Percentiles rank a stretch among this genome's conserved stretches.
phyloP scores from a whole-genome alignment of 352 stramenopile genomes.

The Phytophthora rubi region DNA sequence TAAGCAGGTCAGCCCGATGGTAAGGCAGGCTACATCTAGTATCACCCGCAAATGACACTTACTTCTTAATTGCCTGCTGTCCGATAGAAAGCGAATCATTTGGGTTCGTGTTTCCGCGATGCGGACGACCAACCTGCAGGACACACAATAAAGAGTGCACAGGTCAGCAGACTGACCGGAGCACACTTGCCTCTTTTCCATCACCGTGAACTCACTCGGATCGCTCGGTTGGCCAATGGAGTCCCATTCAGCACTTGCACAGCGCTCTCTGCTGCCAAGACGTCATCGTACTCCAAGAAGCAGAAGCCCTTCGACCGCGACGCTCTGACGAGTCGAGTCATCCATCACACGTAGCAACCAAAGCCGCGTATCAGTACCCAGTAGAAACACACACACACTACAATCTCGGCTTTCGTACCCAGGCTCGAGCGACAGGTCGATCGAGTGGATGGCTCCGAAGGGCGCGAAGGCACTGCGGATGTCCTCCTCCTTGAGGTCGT shows the following conservation, averaged over 20 bases:
- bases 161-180: neutral
- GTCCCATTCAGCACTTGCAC: constrained; percentile 81
- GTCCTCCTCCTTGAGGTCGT: constrained; percentile 84
- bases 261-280: constrained; percentile 77
- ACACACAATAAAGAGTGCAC: neutral
- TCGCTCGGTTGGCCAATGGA: constrained; percentile 62
- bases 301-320: constrained; percentile 82
- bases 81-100: constrained; percentile 71
- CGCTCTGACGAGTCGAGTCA: constrained; percentile 32
- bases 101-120: constrained; percentile 70
- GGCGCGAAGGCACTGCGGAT: constrained; percentile 70
- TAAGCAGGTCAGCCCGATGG: neutral
- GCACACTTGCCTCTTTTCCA: no score
- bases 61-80: constrained; percentile 83
- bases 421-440: constrained; percentile 81
- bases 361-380: no score
- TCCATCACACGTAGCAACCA: no score
- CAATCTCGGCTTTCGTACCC: constrained; percentile 36
- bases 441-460: constrained; percentile 74
- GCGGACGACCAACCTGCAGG: constrained; percentile 71
- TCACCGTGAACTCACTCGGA: constrained; percentile 47
- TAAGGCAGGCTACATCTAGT: neutral
- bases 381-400: no score
- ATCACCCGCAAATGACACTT: constrained; percentile 10
- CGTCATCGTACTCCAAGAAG: constrained; percentile 84